Conservation (phyloP, 2,329 filamentous ascomycete genomes). For the Coleophoma crateriformis region DNA sequence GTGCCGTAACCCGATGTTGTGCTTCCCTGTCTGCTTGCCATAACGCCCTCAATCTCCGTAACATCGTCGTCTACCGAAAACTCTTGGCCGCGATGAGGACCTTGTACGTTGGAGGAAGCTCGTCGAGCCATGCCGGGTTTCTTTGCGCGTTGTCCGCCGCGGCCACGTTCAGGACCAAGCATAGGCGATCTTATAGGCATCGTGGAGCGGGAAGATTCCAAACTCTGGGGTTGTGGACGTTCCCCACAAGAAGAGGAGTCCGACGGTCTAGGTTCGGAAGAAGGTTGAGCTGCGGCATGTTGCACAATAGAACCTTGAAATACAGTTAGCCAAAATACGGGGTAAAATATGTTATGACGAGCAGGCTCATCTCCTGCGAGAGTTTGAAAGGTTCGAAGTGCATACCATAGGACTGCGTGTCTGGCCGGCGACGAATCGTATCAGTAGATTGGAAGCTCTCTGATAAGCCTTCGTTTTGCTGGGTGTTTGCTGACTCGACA, state of each 20-base stretch:
- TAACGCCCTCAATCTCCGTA: slow-evolving; percentile 71
- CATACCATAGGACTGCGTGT: slow-evolving; percentile 47
- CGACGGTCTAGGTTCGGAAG: slow-evolving; percentile 18
- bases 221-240: slow-evolving; percentile 17
- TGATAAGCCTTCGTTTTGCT: slow-evolving; percentile 38
- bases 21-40: slow-evolving; percentile 36
- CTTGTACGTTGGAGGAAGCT: slow-evolving; percentile 63
- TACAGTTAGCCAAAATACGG: slow-evolving; percentile 1
- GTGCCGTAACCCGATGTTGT: slow-evolving; percentile 29
- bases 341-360: slow-evolving; percentile 2
- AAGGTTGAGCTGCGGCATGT: slow-evolving; percentile 4
- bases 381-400: slow-evolving; percentile 5
- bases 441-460: slow-evolving; percentile 56
- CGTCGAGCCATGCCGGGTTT: slow-evolving; percentile 72
- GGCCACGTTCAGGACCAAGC: slow-evolving; percentile 25
- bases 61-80: slow-evolving; percentile 90
- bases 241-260: slow-evolving; percentile 20
- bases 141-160: slow-evolving; percentile 27
- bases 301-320: slow-evolving; percentile 20
- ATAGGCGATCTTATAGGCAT: slow-evolving; percentile 22
- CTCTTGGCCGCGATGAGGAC: slow-evolving; percentile 74
- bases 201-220: slow-evolving; percentile 24
- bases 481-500: slow-evolving; percentile 19
- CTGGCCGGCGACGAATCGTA: slow-evolving; percentile 52
- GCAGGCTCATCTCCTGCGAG: too few relatives aligned